phyloP scores from a whole-genome alignment of 2,329 filamentous ascomycete species.

The Talaromyces sp. region DNA sequence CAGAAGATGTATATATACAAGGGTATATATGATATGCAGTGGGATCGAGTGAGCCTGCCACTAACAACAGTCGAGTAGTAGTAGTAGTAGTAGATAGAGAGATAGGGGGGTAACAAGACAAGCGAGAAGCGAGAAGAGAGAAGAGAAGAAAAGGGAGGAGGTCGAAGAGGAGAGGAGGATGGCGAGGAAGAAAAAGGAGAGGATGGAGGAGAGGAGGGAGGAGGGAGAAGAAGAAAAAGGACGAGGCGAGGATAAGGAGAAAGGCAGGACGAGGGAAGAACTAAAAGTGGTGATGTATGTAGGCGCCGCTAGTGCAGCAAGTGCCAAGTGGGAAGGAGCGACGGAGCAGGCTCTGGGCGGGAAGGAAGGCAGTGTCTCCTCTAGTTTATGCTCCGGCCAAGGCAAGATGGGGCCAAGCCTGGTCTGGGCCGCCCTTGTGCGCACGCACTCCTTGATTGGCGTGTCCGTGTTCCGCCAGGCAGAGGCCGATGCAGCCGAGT shows the following conservation, averaged over 20 bases:
- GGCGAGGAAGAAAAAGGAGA: background rate
- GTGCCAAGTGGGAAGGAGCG: background rate
- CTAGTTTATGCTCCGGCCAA: background rate
- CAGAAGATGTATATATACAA: background rate
- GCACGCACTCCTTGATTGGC: background rate
- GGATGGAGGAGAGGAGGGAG: background rate
- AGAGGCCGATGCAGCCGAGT: background rate
- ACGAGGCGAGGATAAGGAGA: background rate
- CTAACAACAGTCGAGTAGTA: background rate
- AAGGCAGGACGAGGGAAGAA: background rate
- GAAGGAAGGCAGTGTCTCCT: too few relatives aligned
- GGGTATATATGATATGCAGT: background rate
- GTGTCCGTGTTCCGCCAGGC: background rate
- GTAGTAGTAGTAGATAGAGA: conserved; percentile 2
- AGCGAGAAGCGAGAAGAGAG: background rate
- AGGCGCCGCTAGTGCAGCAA: background rate
- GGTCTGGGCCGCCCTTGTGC: background rate
- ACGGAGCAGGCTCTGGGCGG: background rate
- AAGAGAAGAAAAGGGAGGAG: background rate
- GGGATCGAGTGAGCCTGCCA: background rate
- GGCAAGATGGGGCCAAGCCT: background rate
- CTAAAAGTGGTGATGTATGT: background rate
- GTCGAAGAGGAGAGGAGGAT: background rate
- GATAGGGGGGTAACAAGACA: background rate
- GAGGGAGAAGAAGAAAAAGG: background rate